Base-by-base conservation (phyloP, 495 filamentous ascomycete genomes). In the Penicillium mononematosum region DNA sequence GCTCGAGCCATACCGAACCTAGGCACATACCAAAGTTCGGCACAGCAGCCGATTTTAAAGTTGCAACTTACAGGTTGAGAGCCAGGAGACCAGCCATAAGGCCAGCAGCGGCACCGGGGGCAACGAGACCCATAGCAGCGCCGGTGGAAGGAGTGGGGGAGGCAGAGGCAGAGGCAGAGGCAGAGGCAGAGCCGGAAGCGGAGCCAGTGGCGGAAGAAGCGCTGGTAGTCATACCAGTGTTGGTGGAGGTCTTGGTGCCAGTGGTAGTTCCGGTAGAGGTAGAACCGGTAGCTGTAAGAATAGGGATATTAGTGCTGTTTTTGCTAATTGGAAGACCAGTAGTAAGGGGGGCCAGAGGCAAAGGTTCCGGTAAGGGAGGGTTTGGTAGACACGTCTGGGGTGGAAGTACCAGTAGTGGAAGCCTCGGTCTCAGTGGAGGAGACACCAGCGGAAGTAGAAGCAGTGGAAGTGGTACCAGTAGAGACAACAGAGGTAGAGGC, bases 61-160 rank as follows among this genome's bases (percentile, higher is more conserved):
- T 51, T 20, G n/a, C 22, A 27, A 43, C 32, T 57, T 68, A 68
- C 46, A 68, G 55, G 27, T 29, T 29, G 19, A 68, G 47, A 61
- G 60, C 65, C 22, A 68, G 19, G 25, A 55, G 55, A 58, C 59
- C 65, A 25, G 58, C 63, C 10, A 66, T 9, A n/a, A 66, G 17
- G n/a, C 63, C 63, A 39, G 47, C 45, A 11, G 45, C 54, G 43
- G 55, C 54, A 27, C 39, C 60, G 24, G 53, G 66, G 81, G 20
- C 79, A 27, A 41, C 53, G 0, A 56, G 52, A 27, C 29, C 46
- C n/a, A 59, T 39, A 36, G 56, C 59, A 24, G 36, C 59, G 52
- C 50, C 61, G 14, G 50, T 52, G 24, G 62, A 53, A 46, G 58
- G 50, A 41, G 51, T 55, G 31, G 63, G 29, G 27, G 60, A 57